Base-by-base conservation (phyloP, 139 green algal species). In the Edaphochlamys debaryana region DNA sequence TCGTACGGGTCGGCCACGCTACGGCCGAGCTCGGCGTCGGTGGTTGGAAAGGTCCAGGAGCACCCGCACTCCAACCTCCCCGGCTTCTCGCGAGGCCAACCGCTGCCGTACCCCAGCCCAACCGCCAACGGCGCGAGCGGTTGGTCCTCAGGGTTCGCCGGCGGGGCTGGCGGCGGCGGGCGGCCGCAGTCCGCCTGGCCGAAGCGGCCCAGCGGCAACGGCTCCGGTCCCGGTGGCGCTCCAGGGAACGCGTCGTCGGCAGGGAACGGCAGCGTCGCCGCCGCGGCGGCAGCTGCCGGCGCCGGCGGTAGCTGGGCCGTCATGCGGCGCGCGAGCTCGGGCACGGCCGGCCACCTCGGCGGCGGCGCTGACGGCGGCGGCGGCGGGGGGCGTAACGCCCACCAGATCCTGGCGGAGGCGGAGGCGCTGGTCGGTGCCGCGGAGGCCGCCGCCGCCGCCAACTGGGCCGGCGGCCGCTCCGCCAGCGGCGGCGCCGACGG, bases 101-200 rank as follows among this genome's bases (percentile, higher is more conserved):
- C 41, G 20, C n/a, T n/a, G n/a, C n/a, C n/a, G n/a, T n/a, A n/a
- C 3, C 34, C 27, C 72, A 41, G 52, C 54, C 3, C 23, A 36
- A 56, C 8, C 41, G 70, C 70, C 29, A 25, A 30, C 42, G 29
- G 41, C 29, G 42, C 42, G n/a, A 42, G 69, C 42, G 32, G n/a
- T 37, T 79, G 72, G 72, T 20, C 52, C 19, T 40, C 54, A 4
- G 72, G 72, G 0, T 79, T 79, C n/a, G n/a, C n/a, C n/a, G n/a
- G n/a, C n/a, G n/a, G n/a, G n/a, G n/a, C n/a, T n/a, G 75, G 58
- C 75, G 32, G 40, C 60, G 41, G 19, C 19, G 22, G 32, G n/a
- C 75, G 75, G n/a, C 60, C 75, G 30, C 75, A 81, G 41, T 81
- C 75, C 6, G 75, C 75, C 4, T 81, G 75, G 75, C 22, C 38